These are phyloP conservation scores for Ustilago crameri DNA, from an alignment of 1,284 basidiomycete species.

Conservation along the genomic window DNA sequence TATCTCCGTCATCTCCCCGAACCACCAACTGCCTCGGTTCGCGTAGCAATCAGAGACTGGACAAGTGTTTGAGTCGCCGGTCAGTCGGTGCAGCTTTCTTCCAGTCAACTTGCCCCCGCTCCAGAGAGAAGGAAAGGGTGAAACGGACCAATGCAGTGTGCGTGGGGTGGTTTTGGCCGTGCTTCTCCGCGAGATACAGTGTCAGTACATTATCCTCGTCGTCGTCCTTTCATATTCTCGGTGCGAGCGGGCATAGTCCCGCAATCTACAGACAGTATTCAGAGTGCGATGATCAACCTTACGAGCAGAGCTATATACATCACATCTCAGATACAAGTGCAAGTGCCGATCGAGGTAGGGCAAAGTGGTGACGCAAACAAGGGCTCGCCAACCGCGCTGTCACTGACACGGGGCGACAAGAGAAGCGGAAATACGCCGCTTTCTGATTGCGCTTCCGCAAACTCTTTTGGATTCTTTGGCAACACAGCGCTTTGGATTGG, in stretches of 20 bases:
- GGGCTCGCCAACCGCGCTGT: too few species aligned
- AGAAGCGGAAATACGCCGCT: not conserved
- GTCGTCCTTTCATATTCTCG: too few species aligned
- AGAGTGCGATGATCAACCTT: too few species aligned
- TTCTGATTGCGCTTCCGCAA: not conserved
- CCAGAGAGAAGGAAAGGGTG: not conserved
- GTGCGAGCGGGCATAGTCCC: too few species aligned
- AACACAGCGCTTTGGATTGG: too few species aligned
- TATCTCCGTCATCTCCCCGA: constrained; percentile 31
- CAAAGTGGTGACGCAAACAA: not conserved
- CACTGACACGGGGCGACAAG: not conserved
- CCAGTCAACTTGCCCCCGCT: too few species aligned
- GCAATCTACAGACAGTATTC: too few species aligned
- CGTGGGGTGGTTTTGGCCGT: constrained; percentile 8
- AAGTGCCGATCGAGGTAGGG: not conserved
- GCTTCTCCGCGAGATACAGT: constrained; percentile 11
- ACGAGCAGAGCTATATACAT: too few species aligned
- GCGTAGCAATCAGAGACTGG: not conserved
- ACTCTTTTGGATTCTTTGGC: too few species aligned
- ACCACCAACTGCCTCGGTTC: too few species aligned
- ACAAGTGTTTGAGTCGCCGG: constrained; percentile 10
- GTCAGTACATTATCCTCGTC: too few species aligned
- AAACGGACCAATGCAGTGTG: constrained; percentile 18
- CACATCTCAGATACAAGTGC: too few species aligned
- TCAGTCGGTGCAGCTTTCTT: not conserved